These are phyloP conservation scores for Dioszegia hungarica DNA, from an alignment of 768 basidiomycete genomes.

Conservation along the genomic window DNA sequence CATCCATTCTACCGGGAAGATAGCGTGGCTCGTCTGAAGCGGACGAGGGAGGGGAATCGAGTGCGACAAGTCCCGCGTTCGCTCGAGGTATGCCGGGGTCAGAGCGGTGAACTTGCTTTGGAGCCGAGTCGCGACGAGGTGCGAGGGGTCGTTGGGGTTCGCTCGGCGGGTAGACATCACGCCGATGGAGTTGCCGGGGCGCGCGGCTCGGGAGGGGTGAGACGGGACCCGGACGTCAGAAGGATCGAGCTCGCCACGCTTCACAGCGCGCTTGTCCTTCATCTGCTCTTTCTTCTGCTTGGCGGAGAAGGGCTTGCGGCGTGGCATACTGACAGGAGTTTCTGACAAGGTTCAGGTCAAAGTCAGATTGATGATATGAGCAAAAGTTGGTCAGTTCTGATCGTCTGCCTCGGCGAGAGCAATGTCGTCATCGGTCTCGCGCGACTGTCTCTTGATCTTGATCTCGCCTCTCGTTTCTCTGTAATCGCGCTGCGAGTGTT, in stretches of 20 bases:
- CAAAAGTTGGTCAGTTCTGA: no score
- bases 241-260: conserved; percentile 57
- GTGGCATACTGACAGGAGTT: conserved; percentile 25
- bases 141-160: conserved; percentile 1
- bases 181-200: background rate
- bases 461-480: no score
- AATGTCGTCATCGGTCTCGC: background rate
- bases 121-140: conserved; percentile 1
- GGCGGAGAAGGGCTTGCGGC: conserved; percentile 29
- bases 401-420: no score
- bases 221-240: conserved; percentile 4
- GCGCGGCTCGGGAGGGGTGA: background rate
- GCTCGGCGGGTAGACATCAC: background rate
- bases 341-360: no score
- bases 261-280: conserved; percentile 74
- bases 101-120: conserved; percentile 37
- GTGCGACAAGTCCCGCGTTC: conserved; percentile 37
- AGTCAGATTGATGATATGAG: no score
- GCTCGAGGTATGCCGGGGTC: conserved; percentile 34
- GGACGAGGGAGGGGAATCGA: conserved; percentile 36
- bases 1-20: conserved; percentile 22
- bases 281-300: conserved; percentile 55
- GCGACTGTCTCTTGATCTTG: no score
- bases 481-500: no score
- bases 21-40: conserved; percentile 15